phyloP scores from a whole-genome alignment of 2,329 filamentous ascomycete species.

The Trichophyton verrucosum region DNA sequence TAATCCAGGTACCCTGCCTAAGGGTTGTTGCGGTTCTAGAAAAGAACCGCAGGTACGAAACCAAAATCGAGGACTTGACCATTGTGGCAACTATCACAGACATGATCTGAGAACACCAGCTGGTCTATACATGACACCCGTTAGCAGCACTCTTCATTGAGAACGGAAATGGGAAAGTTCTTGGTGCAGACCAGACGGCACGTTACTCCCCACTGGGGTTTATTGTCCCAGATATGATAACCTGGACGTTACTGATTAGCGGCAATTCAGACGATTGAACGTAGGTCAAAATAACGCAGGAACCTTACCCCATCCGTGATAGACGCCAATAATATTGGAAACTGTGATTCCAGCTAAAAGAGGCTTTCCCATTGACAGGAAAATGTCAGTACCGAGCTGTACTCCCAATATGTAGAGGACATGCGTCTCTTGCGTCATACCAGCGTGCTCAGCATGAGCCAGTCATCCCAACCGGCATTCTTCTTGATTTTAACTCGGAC shows the following conservation, averaged over 20 bases:
- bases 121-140: slow-evolving; percentile 8
- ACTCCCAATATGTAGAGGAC: neutral
- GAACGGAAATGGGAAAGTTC: neutral
- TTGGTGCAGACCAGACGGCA: slow-evolving; percentile 8
- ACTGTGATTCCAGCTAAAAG: slow-evolving; percentile 10
- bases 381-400: neutral
- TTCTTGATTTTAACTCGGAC: slow-evolving; percentile 13
- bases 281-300: neutral
- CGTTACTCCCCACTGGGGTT: slow-evolving; percentile 10
- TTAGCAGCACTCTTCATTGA: neutral
- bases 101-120: slow-evolving; percentile 12
- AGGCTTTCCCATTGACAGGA: slow-evolving; percentile 6
- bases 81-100: slow-evolving; percentile 12
- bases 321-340: slow-evolving; percentile 10
- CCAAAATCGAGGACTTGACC: slow-evolving; percentile 14
- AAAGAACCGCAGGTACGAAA: slow-evolving; percentile 13
- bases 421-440: slow-evolving; percentile 6
- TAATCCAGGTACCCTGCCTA: slow-evolving; percentile 7
- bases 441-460: slow-evolving; percentile 14
- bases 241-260: slow-evolving; percentile 6
- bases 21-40: neutral
- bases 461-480: slow-evolving; percentile 15
- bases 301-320: slow-evolving; percentile 15
- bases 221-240: slow-evolving; percentile 14
- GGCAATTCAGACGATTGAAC: neutral